Percentiles rank a stretch among this genome's conserved stretches.
These are phyloP conservation scores for Candida rishiriensis DNA, from an alignment of 805 yeast genomes.

Conservation along the genomic window DNA sequence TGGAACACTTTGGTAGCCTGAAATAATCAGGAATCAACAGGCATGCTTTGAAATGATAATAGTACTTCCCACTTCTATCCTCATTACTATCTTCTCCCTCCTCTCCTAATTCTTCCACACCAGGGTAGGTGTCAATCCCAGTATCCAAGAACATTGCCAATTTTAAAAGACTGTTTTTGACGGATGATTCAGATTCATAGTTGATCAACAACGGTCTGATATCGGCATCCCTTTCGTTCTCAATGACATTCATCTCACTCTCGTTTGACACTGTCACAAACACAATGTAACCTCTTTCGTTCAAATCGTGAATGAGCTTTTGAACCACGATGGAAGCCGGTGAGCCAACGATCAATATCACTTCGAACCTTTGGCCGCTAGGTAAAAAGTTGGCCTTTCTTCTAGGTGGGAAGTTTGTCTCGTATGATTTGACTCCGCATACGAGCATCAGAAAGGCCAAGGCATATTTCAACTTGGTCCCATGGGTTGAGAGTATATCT, in stretches of 20 bases:
- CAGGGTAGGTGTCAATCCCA: conserved; percentile 38
- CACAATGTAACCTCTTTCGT: conserved; percentile 75
- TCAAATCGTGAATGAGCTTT: conserved; percentile 67
- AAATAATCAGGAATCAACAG: conserved; percentile 60
- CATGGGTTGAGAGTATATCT: no score
- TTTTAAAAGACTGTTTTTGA: conserved; percentile 44
- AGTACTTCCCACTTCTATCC: conserved; percentile 33
- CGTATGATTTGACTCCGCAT: no score
- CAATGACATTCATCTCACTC: conserved; percentile 47
- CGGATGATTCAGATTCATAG: conserved; percentile 36
- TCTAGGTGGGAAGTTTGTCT: not conserved
- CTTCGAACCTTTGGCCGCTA: conserved; percentile 74
- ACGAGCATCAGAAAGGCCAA: no score
- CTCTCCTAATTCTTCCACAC: not conserved
- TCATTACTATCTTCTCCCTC: no score
- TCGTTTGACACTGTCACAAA: conserved; percentile 70
- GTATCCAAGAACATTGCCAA: conserved; percentile 43
- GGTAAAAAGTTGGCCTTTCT: conserved; percentile 59
- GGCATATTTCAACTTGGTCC: no score
- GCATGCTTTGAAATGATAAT: conserved; percentile 56
- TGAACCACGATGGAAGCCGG: conserved; percentile 72
- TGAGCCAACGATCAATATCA: conserved; percentile 69
- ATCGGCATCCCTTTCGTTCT: conserved; percentile 61
- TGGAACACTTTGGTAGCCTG: conserved; percentile 28
- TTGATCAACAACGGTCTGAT: conserved; percentile 60